A percentile compares a stretch with the other conserved stretches of the same genome.
phyloP scores from a whole-genome alignment of 2,329 filamentous ascomycete species.

The Kalmusia sp. region DNA sequence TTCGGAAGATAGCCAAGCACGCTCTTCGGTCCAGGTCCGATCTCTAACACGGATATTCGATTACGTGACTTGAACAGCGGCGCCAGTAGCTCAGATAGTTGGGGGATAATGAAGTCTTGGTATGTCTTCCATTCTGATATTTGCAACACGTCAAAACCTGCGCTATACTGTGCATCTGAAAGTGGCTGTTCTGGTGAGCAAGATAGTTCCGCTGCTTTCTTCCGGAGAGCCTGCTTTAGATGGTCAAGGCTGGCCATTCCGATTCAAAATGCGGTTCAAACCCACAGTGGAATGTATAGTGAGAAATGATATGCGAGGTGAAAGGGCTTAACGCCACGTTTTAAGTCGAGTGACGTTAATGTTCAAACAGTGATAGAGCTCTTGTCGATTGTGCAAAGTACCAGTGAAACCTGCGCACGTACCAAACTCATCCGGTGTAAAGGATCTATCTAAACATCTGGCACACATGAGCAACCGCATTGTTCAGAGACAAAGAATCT shows the following conservation, averaged over 20 bases:
- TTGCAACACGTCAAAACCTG: conserved; percentile 56
- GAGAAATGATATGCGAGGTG: too few relatives aligned
- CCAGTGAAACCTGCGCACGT: too few relatives aligned
- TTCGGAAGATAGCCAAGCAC: conserved; percentile 59
- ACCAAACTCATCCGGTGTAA: too few relatives aligned
- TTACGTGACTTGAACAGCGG: conserved; percentile 51
- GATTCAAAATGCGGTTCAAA: conserved; percentile 12
- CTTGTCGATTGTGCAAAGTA: too few relatives aligned
- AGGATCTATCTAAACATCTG: too few relatives aligned
- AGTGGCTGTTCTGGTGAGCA: conserved; percentile 43
- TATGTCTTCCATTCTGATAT: conserved; percentile 51
- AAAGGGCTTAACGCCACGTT: too few relatives aligned
- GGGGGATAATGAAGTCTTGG: conserved; percentile 60
- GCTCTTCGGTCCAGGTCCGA: conserved; percentile 65
- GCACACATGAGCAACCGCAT: too few relatives aligned
- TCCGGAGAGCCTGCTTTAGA: conserved; percentile 52
- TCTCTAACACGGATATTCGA: conserved; percentile 63
- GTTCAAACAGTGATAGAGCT: too few relatives aligned
- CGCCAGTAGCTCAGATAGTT: conserved; percentile 53
- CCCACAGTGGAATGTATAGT: too few relatives aligned
- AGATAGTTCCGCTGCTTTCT: conserved; percentile 32
- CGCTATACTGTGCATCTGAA: conserved; percentile 58
- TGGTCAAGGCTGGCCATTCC: conserved; percentile 55
- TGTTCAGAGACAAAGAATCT: too few relatives aligned
- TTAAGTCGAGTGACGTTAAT: too few relatives aligned